phyloP scores from a whole-genome alignment of 2,329 filamentous ascomycete species.

The Dactylellina cionopaga region DNA sequence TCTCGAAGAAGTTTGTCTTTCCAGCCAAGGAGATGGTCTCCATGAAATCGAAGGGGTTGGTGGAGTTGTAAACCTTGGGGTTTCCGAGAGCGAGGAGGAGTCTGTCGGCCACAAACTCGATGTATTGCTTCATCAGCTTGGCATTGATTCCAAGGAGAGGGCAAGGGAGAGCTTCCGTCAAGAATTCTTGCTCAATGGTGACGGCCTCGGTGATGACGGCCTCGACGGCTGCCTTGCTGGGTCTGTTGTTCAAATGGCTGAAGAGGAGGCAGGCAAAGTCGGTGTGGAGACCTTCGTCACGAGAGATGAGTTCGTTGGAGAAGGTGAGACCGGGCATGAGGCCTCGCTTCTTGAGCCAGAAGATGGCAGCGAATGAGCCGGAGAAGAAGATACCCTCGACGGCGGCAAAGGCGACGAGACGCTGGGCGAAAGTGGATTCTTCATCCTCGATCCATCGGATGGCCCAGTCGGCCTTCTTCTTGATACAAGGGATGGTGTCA shows the following conservation, averaged over 20 bases:
- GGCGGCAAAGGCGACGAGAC: conserved; percentile 94
- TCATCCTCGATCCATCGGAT: conserved; percentile 93
- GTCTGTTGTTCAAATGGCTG: conserved; percentile 94
- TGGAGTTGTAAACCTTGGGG: conserved; percentile 88
- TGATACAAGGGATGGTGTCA: conserved; percentile 97
- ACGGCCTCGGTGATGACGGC: conserved; percentile 95
- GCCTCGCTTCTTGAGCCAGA: conserved; percentile 99
- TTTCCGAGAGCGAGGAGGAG: conserved; percentile 93
- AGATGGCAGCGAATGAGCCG: conserved; percentile 97
- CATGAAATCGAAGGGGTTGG: conserved; percentile 99
- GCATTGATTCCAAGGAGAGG: conserved; percentile 97
- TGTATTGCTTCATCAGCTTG: conserved; percentile 98
- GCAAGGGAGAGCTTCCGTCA: conserved; percentile 92
- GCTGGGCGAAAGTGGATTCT: conserved; percentile 92
- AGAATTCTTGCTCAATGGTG: conserved; percentile 93
- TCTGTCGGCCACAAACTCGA: conserved; percentile 98
- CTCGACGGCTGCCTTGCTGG: conserved; percentile 80
- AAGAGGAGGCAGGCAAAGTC: conserved; percentile 98
- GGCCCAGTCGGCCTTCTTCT: conserved; percentile 98
- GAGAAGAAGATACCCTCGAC: conserved; percentile 99
- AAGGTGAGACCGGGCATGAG: conserved; percentile 98
- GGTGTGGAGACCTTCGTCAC: conserved; percentile 98
- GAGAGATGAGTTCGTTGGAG: conserved; percentile 99
- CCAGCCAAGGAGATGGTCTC: conserved; percentile 98
- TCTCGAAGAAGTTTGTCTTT: conserved; percentile 99